Base-by-base conservation (phyloP, 345 rosid genomes). In the Luvunga scandens region DNA sequence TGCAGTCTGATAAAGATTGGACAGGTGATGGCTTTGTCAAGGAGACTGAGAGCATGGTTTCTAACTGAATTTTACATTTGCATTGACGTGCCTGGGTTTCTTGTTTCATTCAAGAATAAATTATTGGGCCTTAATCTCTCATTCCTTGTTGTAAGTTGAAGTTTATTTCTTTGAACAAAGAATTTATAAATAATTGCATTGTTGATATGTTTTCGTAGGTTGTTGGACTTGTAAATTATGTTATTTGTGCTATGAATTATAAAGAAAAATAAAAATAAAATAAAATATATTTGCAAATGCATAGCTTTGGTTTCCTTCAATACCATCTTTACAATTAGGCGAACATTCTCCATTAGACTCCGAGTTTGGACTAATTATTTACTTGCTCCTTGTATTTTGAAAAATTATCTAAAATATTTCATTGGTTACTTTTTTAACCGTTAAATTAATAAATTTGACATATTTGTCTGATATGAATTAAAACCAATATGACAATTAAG, bases 1-100 rank as follows among this genome's bases (percentile, higher is more conserved):
- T 94, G 86, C 89, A 88, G 78, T 94, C 98, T 31, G 98, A 97
- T 74, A 97, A 93, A 83, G 99, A 97, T 45, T 93, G 99, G 99
- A 97, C 98, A 0, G 97, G 97, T 71, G 99, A 97, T 82, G 98
- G 99, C 69, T 97, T 97, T 61, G 98, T 94, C 64, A 88, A 89
- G 19, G 99, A 94, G 86, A 84, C 91, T 2, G 97, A 94, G 79
- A 97, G 97, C 90, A 94, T 97, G 98, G 98, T 92, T 81, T 97
- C 98, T 34, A 94, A 93, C 86, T 91, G 83, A 85, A 72, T 57
- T 76, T 38, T n/a, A 70, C 22, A 60, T 61, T 33, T 50, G 13
- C 72, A 83, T 77, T 71, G 75, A 78, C 69, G 30, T 28, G 12
- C 9, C 67, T 63, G 36, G 33, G 22, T 76, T 75, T n/a, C 50